These are phyloP conservation scores for Ceratocystis cacaofunesta DNA, from an alignment of 2,329 filamentous ascomycete genomes.

Conservation along the genomic window DNA sequence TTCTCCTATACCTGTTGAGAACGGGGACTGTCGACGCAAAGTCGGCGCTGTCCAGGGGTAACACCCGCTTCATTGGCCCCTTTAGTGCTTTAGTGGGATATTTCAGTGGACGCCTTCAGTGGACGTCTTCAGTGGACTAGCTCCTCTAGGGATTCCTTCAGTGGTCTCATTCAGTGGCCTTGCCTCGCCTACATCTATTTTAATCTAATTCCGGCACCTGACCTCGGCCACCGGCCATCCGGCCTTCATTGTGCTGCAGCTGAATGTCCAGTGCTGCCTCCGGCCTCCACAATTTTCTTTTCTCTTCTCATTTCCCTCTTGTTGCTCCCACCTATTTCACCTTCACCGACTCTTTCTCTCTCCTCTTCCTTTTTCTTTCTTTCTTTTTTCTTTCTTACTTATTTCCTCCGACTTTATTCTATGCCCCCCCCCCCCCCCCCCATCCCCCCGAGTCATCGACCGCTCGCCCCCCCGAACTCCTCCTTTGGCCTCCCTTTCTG, in stretches of 20 bases:
- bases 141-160: background rate
- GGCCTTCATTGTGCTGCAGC: constrained; percentile 4
- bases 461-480: too few relatives aligned
- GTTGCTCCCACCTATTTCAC: constrained; percentile 1
- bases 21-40: background rate
- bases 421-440: background rate
- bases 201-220: constrained; percentile 16
- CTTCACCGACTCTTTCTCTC: constrained; percentile 1
- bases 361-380: background rate
- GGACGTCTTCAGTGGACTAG: background rate
- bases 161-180: background rate
- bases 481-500: too few relatives aligned
- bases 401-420: background rate
- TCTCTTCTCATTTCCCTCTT: constrained; percentile 7
- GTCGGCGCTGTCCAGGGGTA: background rate
- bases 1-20: too few relatives aligned
- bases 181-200: background rate
- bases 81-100: too few relatives aligned
- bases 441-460: background rate
- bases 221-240: constrained; percentile 18
- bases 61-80: too few relatives aligned
- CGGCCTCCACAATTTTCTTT: constrained; percentile 16
- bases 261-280: constrained; percentile 14
- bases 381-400: constrained; percentile 1
- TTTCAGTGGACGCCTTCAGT: background rate